Percentiles rank a stretch among this genome's conserved stretches.
phyloP scores from a whole-genome alignment of 108 stramenopile species.

The Nitzschia sp. region DNA sequence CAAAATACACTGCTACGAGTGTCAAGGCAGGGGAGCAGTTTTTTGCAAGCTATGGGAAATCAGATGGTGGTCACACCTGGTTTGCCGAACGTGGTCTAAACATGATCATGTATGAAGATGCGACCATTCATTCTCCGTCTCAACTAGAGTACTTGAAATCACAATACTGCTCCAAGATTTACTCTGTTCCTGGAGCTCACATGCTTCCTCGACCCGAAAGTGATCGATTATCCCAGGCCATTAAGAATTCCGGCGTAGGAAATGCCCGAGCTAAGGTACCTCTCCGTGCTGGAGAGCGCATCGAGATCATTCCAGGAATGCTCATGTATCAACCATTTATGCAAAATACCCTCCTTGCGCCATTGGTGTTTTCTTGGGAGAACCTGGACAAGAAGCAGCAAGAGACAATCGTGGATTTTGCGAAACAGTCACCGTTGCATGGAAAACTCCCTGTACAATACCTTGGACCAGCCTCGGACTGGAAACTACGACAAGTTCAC shows the following conservation, averaged over 20 bases:
- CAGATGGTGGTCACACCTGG: conserved; percentile 31
- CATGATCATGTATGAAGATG: conserved; percentile 8
- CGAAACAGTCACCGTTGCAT: background rate
- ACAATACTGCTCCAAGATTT: conserved; percentile 41
- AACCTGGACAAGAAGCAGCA: conserved; percentile 29
- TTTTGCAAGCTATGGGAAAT: conserved; percentile 27
- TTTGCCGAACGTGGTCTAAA: conserved; percentile 30
- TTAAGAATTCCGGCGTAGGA: conserved; percentile 29
- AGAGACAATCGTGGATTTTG: background rate
- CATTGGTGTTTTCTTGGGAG: conserved; percentile 38
- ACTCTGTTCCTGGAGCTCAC: conserved; percentile 20
- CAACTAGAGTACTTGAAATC: conserved; percentile 14
- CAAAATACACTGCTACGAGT: background rate
- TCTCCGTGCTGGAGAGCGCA: conserved; percentile 25
- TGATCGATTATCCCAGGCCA: conserved; percentile 21
- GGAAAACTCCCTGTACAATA: conserved; percentile 31
- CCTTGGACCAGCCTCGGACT: conserved; percentile 31
- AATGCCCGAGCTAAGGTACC: conserved; percentile 37
- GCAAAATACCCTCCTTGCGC: conserved; percentile 25
- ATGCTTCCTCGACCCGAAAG: conserved; percentile 18
- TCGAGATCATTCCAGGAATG: conserved; percentile 33
- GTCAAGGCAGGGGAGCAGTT: conserved; percentile 41
- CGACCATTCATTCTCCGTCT: conserved; percentile 9
- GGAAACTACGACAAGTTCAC: conserved; percentile 18
- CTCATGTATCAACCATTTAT: conserved; percentile 23